Conservation (phyloP, 2,329 filamentous ascomycete species). For the Pyrenophora tritici-repentis region DNA sequence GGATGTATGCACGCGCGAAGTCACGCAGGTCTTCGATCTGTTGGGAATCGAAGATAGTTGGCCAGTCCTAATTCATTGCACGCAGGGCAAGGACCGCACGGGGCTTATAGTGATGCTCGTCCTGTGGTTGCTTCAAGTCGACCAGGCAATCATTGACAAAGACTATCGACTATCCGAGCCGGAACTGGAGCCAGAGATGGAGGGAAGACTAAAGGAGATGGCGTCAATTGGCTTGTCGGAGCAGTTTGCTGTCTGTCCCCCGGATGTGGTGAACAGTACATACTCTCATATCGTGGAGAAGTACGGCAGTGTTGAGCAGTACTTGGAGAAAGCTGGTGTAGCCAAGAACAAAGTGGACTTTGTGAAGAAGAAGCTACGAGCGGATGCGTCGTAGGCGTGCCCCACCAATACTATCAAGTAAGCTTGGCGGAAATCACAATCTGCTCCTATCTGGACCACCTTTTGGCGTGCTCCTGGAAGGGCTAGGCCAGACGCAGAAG, state of each 20-base stretch:
- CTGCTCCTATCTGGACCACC: too few species aligned
- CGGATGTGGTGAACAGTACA: constrained; percentile 66
- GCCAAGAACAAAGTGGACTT: constrained; percentile 40
- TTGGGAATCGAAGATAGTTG: constrained; percentile 57
- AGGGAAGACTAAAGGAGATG: constrained; percentile 70
- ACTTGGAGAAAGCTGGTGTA: constrained; percentile 67
- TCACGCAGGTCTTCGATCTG: constrained; percentile 59
- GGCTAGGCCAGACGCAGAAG: too few species aligned
- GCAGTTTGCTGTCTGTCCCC: constrained; percentile 68
- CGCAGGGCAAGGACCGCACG: constrained; percentile 85
- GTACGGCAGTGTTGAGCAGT: constrained; percentile 70
- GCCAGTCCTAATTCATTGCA: constrained; percentile 79
- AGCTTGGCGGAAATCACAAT: constrained; percentile 3
- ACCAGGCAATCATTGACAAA: constrained; percentile 63
- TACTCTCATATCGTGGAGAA: constrained; percentile 61
- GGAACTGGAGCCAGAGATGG: constrained; percentile 65
- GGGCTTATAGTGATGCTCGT: constrained; percentile 73
- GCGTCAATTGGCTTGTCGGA: constrained; percentile 70
- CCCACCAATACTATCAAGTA: not conserved
- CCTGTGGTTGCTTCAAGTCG: constrained; percentile 66
- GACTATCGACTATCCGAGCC: constrained; percentile 73
- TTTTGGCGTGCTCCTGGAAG: too few species aligned
- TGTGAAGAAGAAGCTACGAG: constrained; percentile 42
- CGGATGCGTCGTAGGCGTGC: constrained; percentile 16
- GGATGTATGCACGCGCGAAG: constrained; percentile 67